Evolutionary conservation across 2,329 filamentous ascomycete genomes (phyloP), one percentile per base, ranked within the genome.

Genomic region (Coniochaeta ligniaria): DNA sequence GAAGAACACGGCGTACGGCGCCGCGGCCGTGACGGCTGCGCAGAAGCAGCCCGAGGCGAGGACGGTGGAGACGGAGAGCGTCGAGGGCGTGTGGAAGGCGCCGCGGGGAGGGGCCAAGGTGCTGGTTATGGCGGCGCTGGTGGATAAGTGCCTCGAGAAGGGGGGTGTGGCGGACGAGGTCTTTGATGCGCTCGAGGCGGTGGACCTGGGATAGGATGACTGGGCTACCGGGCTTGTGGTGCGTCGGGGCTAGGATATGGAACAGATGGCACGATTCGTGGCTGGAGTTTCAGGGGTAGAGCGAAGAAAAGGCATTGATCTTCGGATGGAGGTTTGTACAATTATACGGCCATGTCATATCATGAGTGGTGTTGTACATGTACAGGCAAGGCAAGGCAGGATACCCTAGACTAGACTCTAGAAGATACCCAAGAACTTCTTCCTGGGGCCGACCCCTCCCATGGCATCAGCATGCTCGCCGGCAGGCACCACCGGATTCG

Each of bases 391-490:
- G 31, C 35, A 57, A 12, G 33, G 26, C 38, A 35, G n/a, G n/a
- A n/a, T n/a, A 9, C 54, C 17, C 54, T 38, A 57, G 28, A 35
- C 54, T 35, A 58, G 61, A 64, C 47, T 60, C 71, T 72, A 92
- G 82, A 92, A 96, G 69, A 96, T 88, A 16, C 92, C 92, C 68
- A 95, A 78, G 85, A 89, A 93, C 79, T 91, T 93, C 83, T 92
- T 93, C 60, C 86, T 75, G 14, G 70, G 64, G 9, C 47, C n/a
- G 2, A 52, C 47, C 7, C 47, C 47, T 12, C 47, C 47, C 47
- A 54, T 62, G 57, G 55, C 33, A 63, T 60, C 35, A 61, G 47
- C 47, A 31, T 52, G 47, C 47, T 52, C 47, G 6, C 47, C 47
- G 17, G 26, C 47, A 16, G 47, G 47, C 22, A 52, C 26, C 11